Conservation (phyloP, 495 filamentous ascomycete species). For the Daldinia bambusicola region DNA sequence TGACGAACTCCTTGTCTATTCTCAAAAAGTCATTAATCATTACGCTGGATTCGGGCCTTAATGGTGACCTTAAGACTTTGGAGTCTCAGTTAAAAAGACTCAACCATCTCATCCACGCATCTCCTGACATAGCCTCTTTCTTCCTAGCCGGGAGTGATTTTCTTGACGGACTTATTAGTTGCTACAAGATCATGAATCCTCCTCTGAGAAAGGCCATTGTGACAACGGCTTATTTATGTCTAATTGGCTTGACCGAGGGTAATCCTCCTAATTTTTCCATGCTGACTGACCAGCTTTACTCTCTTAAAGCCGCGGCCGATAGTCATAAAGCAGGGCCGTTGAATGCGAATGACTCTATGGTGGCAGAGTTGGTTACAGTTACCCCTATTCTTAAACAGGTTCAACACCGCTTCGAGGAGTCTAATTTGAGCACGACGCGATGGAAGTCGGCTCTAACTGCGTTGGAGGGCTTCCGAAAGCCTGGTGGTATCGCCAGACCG, state of each 20-base stretch:
- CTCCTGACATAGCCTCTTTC: conserved; percentile 63
- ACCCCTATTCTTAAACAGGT: conserved; percentile 66
- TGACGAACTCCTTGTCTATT: conserved; percentile 50
- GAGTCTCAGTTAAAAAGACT: conserved; percentile 57
- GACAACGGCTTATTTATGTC: conserved; percentile 74
- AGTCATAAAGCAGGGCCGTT: conserved; percentile 61
- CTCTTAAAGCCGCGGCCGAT: conserved; percentile 74
- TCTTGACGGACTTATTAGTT: conserved; percentile 74
- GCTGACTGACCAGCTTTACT: conserved; percentile 83
- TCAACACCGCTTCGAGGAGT: conserved; percentile 55
- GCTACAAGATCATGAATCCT: conserved; percentile 69
- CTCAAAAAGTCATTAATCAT: conserved; percentile 59
- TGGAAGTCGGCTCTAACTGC: conserved; percentile 66
- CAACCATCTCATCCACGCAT: conserved; percentile 64
- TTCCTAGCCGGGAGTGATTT: conserved; percentile 88
- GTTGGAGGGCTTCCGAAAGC: conserved; percentile 65
- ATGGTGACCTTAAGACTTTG: conserved; percentile 59
- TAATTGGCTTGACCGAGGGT: conserved; percentile 73
- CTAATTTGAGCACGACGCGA: conserved; percentile 56
- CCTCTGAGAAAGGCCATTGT: conserved; percentile 70
- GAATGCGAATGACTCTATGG: conserved; percentile 64
- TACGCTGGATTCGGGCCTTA: conserved; percentile 61
- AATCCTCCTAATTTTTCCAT: conserved; percentile 73
- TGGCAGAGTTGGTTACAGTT: conserved; percentile 70
- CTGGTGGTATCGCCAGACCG: conserved; percentile 61